phyloP scores from a whole-genome alignment of 352 stramenopile genomes.

The Globisporangium megalacanthum region DNA sequence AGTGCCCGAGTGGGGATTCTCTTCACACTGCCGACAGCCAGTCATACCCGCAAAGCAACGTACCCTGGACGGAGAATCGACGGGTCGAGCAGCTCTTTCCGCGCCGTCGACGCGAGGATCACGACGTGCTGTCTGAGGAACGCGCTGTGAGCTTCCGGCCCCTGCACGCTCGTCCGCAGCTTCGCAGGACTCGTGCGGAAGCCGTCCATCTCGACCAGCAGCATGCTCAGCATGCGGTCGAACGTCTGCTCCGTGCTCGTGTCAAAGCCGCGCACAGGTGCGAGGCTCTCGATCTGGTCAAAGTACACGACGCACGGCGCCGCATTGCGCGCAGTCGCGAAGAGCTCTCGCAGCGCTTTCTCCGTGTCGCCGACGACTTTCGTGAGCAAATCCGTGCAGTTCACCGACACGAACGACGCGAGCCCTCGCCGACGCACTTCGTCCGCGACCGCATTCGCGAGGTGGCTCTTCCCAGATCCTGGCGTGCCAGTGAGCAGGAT shows the following conservation, averaged over 20 bases:
- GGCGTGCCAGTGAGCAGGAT: constrained; percentile 98
- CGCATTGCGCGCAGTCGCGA: constrained; percentile 77
- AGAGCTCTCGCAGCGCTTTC: constrained; percentile 83
- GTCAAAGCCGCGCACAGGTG: constrained; percentile 83
- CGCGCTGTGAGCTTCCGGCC: constrained; percentile 31
- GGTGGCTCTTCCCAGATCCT: constrained; percentile 97
- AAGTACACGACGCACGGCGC: constrained; percentile 81
- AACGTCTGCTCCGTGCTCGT: constrained; percentile 91
- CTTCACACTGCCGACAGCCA: too few species aligned
- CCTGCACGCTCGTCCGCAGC: constrained; percentile 27
- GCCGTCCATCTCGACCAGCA: constrained; percentile 90
- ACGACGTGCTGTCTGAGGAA: constrained; percentile 84
- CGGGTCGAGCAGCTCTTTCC: constrained; percentile 73
- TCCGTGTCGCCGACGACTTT: constrained; percentile 91
- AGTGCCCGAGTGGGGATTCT: too few species aligned
- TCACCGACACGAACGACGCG: constrained; percentile 83
- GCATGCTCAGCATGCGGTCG: constrained; percentile 86
- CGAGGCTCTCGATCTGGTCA: constrained; percentile 90
- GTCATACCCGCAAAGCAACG: constrained; percentile 1
- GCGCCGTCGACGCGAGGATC: constrained; percentile 76
- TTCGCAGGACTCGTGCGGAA: constrained; percentile 46
- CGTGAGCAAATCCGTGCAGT: constrained; percentile 85
- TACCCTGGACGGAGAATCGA: constrained; percentile 85
- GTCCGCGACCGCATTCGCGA: constrained; percentile 67
- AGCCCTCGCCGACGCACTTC: constrained; percentile 55